phyloP scores from a whole-genome alignment of 2,329 filamentous ascomycete genomes.

The Rutstroemia sp. region DNA sequence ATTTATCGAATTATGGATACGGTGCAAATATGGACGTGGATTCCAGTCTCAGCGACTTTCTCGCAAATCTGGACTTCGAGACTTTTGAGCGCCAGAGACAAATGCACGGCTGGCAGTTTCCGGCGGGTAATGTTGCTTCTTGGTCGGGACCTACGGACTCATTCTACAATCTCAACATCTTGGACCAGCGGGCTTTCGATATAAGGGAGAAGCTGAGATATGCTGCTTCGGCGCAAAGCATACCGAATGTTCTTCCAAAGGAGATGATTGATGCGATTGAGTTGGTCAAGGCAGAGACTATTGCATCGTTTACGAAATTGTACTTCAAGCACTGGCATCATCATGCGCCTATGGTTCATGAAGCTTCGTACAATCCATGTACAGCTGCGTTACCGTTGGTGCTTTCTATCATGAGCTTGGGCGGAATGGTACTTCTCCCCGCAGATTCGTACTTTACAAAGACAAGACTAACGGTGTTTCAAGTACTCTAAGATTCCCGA shows the following conservation, averaged over 20 bases:
- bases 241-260: conserved; percentile 17
- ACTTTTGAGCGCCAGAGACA: conserved; percentile 22
- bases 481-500: conserved; percentile 23
- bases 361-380: conserved; percentile 26
- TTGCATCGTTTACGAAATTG: conserved; percentile 23
- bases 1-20: conserved; percentile 1
- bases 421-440: conserved; percentile 24
- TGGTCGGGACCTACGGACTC: conserved; percentile 16
- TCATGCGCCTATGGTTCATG: conserved; percentile 28
- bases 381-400: conserved; percentile 25
- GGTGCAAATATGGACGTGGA: conserved; percentile 14
- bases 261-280: conserved; percentile 25
- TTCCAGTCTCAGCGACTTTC: conserved; percentile 17
- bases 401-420: conserved; percentile 26
- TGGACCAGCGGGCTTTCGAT: conserved; percentile 24
- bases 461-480: conserved; percentile 1
- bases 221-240: conserved; percentile 15
- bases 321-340: conserved; percentile 30
- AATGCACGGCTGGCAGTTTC: conserved; percentile 22
- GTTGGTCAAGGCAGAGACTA: conserved; percentile 20
- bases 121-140: conserved; percentile 17
- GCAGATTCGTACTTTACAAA: background rate
- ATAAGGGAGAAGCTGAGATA: conserved; percentile 26
- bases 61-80: conserved; percentile 23
- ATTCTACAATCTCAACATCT: conserved; percentile 16